Conservation (phyloP, 2,329 filamentous ascomycete genomes). For the Pseudogymnoascus sp. region DNA sequence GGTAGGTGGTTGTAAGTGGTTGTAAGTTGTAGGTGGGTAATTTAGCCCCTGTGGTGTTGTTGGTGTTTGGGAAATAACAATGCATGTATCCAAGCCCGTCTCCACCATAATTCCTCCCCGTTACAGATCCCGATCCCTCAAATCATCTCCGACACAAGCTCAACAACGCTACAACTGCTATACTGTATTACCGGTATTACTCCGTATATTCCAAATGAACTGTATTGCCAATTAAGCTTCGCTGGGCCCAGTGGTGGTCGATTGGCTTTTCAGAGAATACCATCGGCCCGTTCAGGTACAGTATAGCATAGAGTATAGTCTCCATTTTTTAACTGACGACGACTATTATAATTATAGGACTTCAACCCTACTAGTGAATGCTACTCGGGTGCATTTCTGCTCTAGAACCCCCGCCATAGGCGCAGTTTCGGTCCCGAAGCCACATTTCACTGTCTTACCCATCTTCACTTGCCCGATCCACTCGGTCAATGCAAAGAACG, state of each 20-base stretch:
- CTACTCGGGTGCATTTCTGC: background rate
- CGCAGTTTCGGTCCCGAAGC: background rate
- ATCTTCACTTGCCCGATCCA: background rate
- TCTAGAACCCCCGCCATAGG: background rate
- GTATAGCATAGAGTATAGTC: background rate
- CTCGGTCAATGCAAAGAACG: background rate
- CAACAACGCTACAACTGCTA: background rate
- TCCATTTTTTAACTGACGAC: background rate
- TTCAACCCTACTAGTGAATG: background rate
- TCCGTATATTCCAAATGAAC: background rate
- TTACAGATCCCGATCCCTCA: background rate
- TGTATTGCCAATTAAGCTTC: background rate
- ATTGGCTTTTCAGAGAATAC: background rate
- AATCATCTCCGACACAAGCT: background rate
- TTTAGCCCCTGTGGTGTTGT: background rate
- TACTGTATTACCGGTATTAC: background rate
- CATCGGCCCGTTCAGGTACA: background rate
- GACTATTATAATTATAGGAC: background rate
- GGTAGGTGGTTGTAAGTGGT: background rate
- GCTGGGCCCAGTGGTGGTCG: background rate
- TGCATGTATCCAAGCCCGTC: background rate
- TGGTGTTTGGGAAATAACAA: background rate
- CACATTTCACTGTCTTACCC: background rate
- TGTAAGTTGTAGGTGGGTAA: background rate
- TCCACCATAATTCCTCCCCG: background rate